These are phyloP conservation scores for Mercurialis annua DNA, from an alignment of 345 rosid species.

Conservation along the genomic window DNA sequence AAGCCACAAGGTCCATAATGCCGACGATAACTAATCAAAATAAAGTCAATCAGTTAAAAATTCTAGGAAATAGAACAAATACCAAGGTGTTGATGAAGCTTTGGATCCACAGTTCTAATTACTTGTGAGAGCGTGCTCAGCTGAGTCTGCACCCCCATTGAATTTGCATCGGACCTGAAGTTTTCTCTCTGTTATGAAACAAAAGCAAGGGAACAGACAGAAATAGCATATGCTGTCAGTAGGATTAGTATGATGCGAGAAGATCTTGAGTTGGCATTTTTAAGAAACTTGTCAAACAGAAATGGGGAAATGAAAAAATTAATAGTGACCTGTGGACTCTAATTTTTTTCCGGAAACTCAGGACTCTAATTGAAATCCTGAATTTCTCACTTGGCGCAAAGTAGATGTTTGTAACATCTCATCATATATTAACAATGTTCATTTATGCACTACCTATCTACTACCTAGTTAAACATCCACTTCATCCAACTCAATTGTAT, in stretches of 20 bases:
- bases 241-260: not conserved
- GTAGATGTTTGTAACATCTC: too few relatives aligned
- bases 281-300: not conserved
- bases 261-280: not conserved
- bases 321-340: not conserved
- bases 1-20: not conserved
- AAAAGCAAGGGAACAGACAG: slow-evolving; percentile 6
- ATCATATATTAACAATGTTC: too few relatives aligned
- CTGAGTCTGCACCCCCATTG: slow-evolving; percentile 92
- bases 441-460: too few relatives aligned
- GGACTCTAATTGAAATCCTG: too few relatives aligned
- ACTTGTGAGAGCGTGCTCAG: slow-evolving; percentile 75
- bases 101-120: slow-evolving; percentile 78
- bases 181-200: slow-evolving; percentile 71
- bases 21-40: slow-evolving; percentile 9
- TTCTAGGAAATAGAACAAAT: slow-evolving; percentile 18
- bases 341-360: too few relatives aligned
- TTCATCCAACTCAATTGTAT: not conserved
- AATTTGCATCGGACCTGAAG: slow-evolving; percentile 62
- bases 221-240: slow-evolving; percentile 11
- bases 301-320: not conserved
- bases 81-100: slow-evolving; percentile 96
- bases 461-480: not conserved
- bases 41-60: not conserved
- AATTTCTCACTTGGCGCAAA: too few relatives aligned